Evolutionary conservation across 192 early-diverging fungal genomes (phyloP), one percentile per base, ranked within the genome.

Genomic region (Coemansia biformis): DNA sequence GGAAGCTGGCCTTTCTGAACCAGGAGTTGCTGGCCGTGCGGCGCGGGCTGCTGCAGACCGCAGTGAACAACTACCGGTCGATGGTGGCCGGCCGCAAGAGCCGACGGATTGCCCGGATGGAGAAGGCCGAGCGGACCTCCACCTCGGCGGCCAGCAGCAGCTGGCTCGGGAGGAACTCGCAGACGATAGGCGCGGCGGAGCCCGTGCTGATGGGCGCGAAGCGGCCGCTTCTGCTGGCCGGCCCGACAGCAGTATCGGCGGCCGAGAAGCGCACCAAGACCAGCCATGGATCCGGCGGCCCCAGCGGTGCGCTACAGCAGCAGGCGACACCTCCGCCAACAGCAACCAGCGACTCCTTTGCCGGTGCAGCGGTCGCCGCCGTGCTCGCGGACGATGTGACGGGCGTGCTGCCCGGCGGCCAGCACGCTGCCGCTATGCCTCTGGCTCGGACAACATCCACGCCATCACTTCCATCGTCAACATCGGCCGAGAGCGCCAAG

Each of bases 1-100:
- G 92, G 92, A 81, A 83, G 43, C 75, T 94, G 42, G 82, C 84
- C 2, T 85, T 80, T 58, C 66, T 92, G 17, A 94, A 94, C 50
- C 75, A 70, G 18, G 63, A 71, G 30, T 54, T 79, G 38, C 72
- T 91, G 34, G 50, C 67, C 7, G 87, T 79, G 0, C 81, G 84
- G 21, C 77, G 86, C 15, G 92, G 92, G 11, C 38, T 92, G 30
- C 64, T 94, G 44, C 89, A 92, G 51, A 79, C 86, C 0, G 92
- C 90, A 2, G 92, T 94, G 0, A 87, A 90, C 57, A 84, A 76
- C 41, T 86, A 86, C 46, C 75, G 86, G 21, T 84, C 88, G 45
- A 77, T 80, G 12, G 81, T 83, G 33, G 77, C 81, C 4, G 83
- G 82, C 12, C 76, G 83, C 59, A 77, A 84, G 37, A 86, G 85